Percentiles rank a stretch among this genome's conserved stretches.
Evolutionary conservation across 371 early-diverging fungal species (phyloP).

Genomic region (Apophysomyces trapeziformis): DNA sequence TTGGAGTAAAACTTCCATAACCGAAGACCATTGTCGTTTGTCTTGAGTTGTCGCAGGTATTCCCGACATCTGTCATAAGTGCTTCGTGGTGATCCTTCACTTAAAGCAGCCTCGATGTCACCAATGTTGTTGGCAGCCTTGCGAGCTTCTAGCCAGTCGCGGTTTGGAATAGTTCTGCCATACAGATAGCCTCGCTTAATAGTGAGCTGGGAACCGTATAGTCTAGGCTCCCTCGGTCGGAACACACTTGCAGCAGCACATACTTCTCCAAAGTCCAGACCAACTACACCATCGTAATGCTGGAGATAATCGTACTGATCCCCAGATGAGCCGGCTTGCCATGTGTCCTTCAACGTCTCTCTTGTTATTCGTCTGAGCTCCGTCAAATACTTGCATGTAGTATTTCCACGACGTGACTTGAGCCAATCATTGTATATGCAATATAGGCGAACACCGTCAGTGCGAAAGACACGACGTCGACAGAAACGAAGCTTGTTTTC

Average conservation of each 20-base stretch:
- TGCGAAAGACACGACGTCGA: constrained; percentile 3
- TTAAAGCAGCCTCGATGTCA: no score
- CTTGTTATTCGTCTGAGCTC: no score
- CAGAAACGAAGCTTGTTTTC: not conserved
- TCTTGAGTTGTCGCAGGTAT: no score
- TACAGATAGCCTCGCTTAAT: constrained; percentile 15
- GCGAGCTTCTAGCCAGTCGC: constrained; percentile 14
- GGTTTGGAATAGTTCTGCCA: constrained; percentile 13
- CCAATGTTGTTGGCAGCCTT: not conserved
- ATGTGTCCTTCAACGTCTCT: no score
- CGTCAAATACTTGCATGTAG: no score
- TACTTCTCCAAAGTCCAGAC: constrained; percentile 6
- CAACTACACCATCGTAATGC: constrained; percentile 13
- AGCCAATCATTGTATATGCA: no score
- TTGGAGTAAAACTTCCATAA: no score
- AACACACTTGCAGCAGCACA: constrained; percentile 9
- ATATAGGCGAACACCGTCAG: constrained; percentile 8
- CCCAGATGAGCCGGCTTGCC: not conserved
- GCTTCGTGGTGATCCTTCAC: no score
- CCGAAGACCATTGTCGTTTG: no score
- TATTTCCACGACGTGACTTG: no score
- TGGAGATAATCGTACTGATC: not conserved
- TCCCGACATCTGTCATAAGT: no score
- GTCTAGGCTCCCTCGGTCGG: constrained; percentile 2
- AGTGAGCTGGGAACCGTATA: not conserved